Evolutionary conservation across 257 asterid species (phyloP).

Genomic region (Hygrophila difformis): DNA sequence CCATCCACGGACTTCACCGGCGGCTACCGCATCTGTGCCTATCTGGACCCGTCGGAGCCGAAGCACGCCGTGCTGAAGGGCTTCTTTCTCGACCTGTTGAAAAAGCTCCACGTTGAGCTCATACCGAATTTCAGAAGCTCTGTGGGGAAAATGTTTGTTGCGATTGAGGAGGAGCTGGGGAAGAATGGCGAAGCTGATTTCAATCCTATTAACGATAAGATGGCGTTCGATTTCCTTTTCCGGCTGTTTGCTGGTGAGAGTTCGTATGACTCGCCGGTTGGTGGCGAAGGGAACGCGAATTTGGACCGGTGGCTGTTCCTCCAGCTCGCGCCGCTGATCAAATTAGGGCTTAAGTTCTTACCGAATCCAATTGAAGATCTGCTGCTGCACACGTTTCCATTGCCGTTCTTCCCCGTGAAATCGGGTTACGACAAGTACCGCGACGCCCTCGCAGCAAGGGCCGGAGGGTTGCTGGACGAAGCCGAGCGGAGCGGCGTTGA

Average conservation of each 20-base stretch:
- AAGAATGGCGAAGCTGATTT: constrained; percentile 16
- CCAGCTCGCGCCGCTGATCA: constrained; percentile 25
- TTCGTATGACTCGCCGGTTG: constrained; percentile 18
- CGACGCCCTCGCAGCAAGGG: constrained; percentile 7
- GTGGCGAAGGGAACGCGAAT: constrained; percentile 5
- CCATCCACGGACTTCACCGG: constrained; percentile 29
- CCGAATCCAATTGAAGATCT: constrained; percentile 28
- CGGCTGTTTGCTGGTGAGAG: constrained; percentile 13
- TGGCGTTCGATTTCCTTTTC: constrained; percentile 25
- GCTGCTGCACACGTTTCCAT: constrained; percentile 24
- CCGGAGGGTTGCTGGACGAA: constrained; percentile 19
- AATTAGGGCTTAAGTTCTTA: constrained; percentile 22
- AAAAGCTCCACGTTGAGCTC: constrained; percentile 1
- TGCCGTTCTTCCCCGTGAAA: constrained; percentile 18
- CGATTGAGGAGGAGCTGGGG: constrained; percentile 20
- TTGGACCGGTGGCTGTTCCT: constrained; percentile 25
- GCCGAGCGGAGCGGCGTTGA: constrained; percentile 24
- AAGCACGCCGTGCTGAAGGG: constrained; percentile 21
- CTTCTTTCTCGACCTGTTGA: constrained; percentile 1
- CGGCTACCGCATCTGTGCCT: constrained; percentile 29
- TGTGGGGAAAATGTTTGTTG: constrained; percentile 7
- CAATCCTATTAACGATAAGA: constrained; percentile 18
- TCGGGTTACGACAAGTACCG: constrained; percentile 20
- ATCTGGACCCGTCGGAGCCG: constrained; percentile 34
- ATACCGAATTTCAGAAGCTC: constrained; percentile 22